Conservation (phyloP, 2,329 filamentous ascomycete genomes). For the Colletotrichum coccodes region DNA sequence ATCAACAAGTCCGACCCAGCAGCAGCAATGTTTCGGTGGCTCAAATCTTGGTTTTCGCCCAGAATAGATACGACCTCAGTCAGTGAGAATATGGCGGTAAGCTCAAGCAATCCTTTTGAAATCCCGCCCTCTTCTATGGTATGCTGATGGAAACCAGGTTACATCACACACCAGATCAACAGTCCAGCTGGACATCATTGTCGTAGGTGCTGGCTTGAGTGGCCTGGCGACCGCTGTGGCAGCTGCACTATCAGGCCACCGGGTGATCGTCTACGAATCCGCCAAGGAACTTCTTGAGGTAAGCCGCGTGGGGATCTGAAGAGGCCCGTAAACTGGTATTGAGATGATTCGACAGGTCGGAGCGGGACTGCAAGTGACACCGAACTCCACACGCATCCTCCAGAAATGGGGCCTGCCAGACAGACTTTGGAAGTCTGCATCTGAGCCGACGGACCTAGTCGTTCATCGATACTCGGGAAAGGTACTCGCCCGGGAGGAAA, state of each 20-base stretch:
- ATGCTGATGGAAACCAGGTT: not conserved
- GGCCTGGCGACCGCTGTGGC: conserved; percentile 53
- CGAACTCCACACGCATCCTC: conserved; percentile 60
- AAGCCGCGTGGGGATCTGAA: not conserved
- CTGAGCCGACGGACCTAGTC: conserved; percentile 57
- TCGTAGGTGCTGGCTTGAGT: conserved; percentile 54
- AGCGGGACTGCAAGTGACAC: conserved; percentile 63
- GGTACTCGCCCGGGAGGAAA: conserved; percentile 58
- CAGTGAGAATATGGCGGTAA: not conserved
- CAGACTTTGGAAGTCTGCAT: conserved; percentile 48
- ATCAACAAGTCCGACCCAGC: not conserved
- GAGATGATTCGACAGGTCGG: conserved; percentile 50
- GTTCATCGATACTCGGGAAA: conserved; percentile 64
- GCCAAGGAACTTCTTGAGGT: conserved; percentile 52
- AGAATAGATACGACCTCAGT: not conserved
- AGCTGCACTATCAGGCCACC: conserved; percentile 48
- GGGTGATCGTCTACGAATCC: conserved; percentile 53
- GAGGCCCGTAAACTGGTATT: conserved; percentile 14
- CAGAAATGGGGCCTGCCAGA: conserved; percentile 60
- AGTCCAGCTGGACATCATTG: conserved; percentile 45
- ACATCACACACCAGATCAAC: conserved; percentile 17
- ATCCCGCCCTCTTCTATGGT: not conserved
- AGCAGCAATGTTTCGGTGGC: not conserved
- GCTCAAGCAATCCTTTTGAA: not conserved
- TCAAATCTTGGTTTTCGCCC: conserved; percentile 6